Conservation (phyloP, 331 rosid genomes). For the Quercus lobata region DNA sequence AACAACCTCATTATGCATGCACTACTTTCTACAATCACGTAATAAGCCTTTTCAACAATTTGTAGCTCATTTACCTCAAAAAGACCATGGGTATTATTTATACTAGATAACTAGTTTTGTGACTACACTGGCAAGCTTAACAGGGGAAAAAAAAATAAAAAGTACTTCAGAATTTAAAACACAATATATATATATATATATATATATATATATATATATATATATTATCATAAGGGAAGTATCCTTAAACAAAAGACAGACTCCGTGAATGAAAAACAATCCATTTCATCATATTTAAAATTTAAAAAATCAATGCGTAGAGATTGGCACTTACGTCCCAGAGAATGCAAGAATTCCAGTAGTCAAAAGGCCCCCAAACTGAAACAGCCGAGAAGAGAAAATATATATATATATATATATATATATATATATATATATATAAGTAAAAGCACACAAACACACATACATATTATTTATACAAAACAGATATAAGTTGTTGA, state of each 20-base stretch:
- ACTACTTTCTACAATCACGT: not conserved
- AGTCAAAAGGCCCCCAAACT: conserved; percentile 91
- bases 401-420: too few relatives aligned
- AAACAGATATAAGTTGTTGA: not conserved
- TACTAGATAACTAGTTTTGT: not conserved
- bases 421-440: too few relatives aligned
- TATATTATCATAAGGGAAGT: not conserved
- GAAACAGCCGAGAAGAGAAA: conserved; percentile 14
- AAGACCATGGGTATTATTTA: not conserved
- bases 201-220: too few relatives aligned
- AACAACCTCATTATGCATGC: not conserved
- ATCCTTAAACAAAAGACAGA: not conserved
- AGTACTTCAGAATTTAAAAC: too few relatives aligned
- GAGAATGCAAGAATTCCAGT: conserved; percentile 84
- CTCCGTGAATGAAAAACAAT: not conserved
- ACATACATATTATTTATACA: not conserved
- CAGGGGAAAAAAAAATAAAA: not conserved
- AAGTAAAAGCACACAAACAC: not conserved
- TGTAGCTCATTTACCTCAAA: not conserved
- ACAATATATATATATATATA: too few relatives aligned
- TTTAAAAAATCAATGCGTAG: not conserved
- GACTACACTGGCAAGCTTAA: not conserved
- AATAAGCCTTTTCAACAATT: not conserved
- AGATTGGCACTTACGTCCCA: conserved; percentile 69
- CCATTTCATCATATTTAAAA: not conserved